phyloP scores from a whole-genome alignment of 768 basidiomycete genomes.

The Mycena albidolilacea region DNA sequence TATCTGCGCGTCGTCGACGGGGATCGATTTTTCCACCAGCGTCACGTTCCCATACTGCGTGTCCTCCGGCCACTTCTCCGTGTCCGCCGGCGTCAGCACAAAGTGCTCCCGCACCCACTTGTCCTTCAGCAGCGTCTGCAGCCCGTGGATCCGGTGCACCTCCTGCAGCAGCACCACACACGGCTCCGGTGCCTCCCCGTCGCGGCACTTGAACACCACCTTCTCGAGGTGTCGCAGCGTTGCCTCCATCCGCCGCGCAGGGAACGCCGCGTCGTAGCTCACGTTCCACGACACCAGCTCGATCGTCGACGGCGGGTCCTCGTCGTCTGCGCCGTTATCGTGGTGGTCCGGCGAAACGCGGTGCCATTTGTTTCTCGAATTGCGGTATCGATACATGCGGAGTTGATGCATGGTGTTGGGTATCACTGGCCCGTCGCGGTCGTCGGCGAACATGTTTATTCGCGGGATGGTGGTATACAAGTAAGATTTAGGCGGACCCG shows the following conservation, averaged over 20 bases:
- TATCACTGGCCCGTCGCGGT: conserved; percentile 40
- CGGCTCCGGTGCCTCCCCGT: conserved; percentile 64
- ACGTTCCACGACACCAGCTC: conserved; percentile 83
- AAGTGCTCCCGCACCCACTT: conserved; percentile 77
- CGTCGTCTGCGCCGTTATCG: conserved; percentile 49
- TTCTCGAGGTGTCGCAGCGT: conserved; percentile 70
- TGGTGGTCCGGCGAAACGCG: conserved; percentile 56
- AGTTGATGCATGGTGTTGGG: conserved; percentile 50
- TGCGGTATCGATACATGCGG: conserved; percentile 58
- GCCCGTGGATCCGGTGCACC: conserved; percentile 59
- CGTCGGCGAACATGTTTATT: conserved; percentile 32
- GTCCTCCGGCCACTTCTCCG: conserved; percentile 67
- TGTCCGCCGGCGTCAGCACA: conserved; percentile 67
- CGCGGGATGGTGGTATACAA: not conserved
- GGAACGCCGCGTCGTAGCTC: conserved; percentile 59
- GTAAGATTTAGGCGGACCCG: conserved; percentile 25
- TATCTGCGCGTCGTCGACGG: conserved; percentile 58
- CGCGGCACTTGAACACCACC: conserved; percentile 64
- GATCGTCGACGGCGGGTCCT: conserved; percentile 60
- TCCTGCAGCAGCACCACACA: conserved; percentile 82
- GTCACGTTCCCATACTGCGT: conserved; percentile 79
- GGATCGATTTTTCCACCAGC: conserved; percentile 71
- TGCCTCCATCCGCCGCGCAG: conserved; percentile 60
- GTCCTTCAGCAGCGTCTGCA: conserved; percentile 65
- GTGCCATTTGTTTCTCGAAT: conserved; percentile 60